These are phyloP conservation scores for Neostapfia colusana DNA, from an alignment of 176 grass and related monocot genomes.

Conservation along the genomic window DNA sequence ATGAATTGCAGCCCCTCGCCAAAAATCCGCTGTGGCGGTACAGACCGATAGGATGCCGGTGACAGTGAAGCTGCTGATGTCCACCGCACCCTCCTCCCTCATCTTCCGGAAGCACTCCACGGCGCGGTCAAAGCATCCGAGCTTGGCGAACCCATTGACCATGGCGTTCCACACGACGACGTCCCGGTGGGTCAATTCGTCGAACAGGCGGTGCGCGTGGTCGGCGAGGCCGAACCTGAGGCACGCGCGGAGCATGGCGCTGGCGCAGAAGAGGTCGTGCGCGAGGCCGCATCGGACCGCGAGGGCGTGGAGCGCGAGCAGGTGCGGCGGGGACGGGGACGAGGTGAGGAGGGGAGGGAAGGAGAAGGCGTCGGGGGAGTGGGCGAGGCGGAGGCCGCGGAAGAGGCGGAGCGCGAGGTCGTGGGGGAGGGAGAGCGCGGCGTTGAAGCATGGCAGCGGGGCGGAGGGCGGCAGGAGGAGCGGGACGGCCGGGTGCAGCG, in stretches of 20 bases:
- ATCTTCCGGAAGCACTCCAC: conserved; percentile 51
- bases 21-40: conserved; percentile 40
- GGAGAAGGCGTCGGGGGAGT: conserved; percentile 52
- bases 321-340: not conserved
- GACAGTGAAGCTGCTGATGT: conserved; percentile 51
- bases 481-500: conserved; percentile 31
- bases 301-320: conserved; percentile 49
- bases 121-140: conserved; percentile 51
- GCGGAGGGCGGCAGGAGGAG: conserved; percentile 22
- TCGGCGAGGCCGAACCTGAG: conserved; percentile 47
- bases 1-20: conserved; percentile 36
- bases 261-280: conserved; percentile 54
- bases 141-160: conserved; percentile 56
- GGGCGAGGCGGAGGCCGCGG: conserved; percentile 37
- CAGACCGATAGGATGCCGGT: conserved; percentile 64
- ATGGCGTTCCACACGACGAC: conserved; percentile 68
- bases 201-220: conserved; percentile 55
- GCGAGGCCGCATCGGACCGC: conserved; percentile 42
- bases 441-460: conserved; percentile 63
- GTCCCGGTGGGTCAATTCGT: conserved; percentile 45
- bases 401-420: conserved; percentile 51
- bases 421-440: conserved; percentile 52
- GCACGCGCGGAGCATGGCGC: conserved; percentile 44
- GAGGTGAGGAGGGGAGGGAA: conserved; percentile 41
- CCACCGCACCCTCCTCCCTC: conserved; percentile 37